Percentiles rank a stretch among this genome's conserved stretches.
Conservation (phyloP, 345 rosid species). For the Gossypioides kirkii region DNA sequence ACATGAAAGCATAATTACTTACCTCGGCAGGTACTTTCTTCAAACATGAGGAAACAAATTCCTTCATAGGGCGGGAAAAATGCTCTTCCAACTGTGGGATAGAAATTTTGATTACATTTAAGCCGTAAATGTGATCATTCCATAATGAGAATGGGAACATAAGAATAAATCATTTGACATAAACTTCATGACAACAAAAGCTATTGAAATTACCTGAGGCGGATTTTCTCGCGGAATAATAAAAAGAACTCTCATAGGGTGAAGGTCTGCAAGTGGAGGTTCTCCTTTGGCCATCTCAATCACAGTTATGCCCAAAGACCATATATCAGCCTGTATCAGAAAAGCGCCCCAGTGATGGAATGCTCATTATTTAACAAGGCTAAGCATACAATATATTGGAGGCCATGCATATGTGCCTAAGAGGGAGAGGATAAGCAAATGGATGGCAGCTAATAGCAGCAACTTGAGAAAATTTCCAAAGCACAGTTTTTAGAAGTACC, state of each 20-base stretch:
- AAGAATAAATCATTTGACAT: slow-evolving; percentile 4
- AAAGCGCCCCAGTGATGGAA: slow-evolving; percentile 16
- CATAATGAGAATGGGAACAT: slow-evolving; percentile 12
- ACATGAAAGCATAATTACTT: slow-evolving; percentile 19
- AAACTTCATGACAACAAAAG: slow-evolving; percentile 23
- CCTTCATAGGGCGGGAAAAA: slow-evolving; percentile 95
- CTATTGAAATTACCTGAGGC: slow-evolving; percentile 71
- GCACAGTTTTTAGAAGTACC: slow-evolving; percentile 35
- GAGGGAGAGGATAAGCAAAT: slow-evolving; percentile 8
- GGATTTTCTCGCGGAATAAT: slow-evolving; percentile 99
- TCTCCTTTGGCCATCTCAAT: slow-evolving; percentile 99
- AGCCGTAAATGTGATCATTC: slow-evolving; percentile 19
- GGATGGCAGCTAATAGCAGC: slow-evolving; percentile 4
- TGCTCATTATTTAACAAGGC: slow-evolving; percentile 7
- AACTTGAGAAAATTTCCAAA: slow-evolving; percentile 11
- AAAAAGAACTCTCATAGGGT: slow-evolving; percentile 99
- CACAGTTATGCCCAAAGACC: slow-evolving; percentile 98
- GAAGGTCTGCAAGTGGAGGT: slow-evolving; percentile 99
- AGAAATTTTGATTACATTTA: slow-evolving; percentile 20
- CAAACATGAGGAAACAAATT: slow-evolving; percentile 87
- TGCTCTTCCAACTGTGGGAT: slow-evolving; percentile 92
- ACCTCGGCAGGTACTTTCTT: slow-evolving; percentile 94
- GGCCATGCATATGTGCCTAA: background rate
- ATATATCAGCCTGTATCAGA: slow-evolving; percentile 86
- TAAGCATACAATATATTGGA: background rate